These are phyloP conservation scores for Leptosphaerulina australis DNA, from an alignment of 2,329 filamentous ascomycete genomes.

Conservation along the genomic window DNA sequence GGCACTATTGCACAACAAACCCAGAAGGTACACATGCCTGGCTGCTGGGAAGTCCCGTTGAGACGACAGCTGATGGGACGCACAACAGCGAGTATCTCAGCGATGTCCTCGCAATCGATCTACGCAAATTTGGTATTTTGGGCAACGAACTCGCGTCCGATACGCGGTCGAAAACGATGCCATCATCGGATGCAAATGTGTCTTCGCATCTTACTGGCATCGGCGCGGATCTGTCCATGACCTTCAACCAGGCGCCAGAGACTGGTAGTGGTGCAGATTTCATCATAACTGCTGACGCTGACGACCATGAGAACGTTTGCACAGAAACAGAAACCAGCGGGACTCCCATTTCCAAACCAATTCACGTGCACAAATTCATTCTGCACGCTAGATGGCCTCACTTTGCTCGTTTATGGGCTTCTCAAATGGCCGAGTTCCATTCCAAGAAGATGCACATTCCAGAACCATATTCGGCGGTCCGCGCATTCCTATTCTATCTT, in stretches of 20 bases:
- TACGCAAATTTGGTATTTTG: slow-evolving; percentile 87
- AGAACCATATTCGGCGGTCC: slow-evolving; percentile 91
- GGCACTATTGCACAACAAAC: slow-evolving; percentile 98
- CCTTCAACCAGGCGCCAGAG: slow-evolving; percentile 87
- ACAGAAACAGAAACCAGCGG: slow-evolving; percentile 49
- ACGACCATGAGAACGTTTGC: slow-evolving; percentile 73
- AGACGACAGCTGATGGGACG: slow-evolving; percentile 68
- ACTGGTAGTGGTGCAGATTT: slow-evolving; percentile 89
- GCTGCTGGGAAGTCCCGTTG: slow-evolving; percentile 89
- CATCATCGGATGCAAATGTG: slow-evolving; percentile 60
- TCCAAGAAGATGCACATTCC: slow-evolving; percentile 98
- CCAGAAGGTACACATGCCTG: slow-evolving; percentile 95
- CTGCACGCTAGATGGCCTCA: slow-evolving; percentile 96
- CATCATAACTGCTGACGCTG: slow-evolving; percentile 83
- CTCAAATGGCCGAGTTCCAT: slow-evolving; percentile 97
- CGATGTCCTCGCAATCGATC: slow-evolving; percentile 91
- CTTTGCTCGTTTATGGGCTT: slow-evolving; percentile 87
- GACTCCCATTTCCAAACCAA: slow-evolving; percentile 67
- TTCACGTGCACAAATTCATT: slow-evolving; percentile 94
- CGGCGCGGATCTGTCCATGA: slow-evolving; percentile 81
- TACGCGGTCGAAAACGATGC: slow-evolving; percentile 51
- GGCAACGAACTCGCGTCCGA: slow-evolving; percentile 70
- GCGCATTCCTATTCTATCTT: slow-evolving; percentile 92
- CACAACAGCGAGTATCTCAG: slow-evolving; percentile 89
- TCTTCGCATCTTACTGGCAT: slow-evolving; percentile 65